These are phyloP conservation scores for Cyberlindnera xylosilytica DNA, from an alignment of 805 yeast genomes.

Conservation along the genomic window DNA sequence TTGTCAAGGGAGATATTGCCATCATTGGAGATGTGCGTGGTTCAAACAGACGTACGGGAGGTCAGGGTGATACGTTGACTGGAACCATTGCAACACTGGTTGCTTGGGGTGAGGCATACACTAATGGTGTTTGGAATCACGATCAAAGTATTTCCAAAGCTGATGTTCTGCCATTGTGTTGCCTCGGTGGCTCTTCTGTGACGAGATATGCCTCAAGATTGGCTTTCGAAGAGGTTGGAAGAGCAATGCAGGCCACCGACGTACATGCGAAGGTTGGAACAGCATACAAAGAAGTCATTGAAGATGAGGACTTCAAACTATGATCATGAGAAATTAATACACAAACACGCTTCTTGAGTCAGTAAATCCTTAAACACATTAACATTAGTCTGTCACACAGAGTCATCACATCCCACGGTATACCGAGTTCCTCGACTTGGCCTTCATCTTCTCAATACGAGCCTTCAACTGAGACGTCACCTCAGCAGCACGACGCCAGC, in stretches of 20 bases:
- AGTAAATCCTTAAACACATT: too few species aligned
- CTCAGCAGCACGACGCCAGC: slow-evolving; percentile 89
- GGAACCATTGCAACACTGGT: slow-evolving; percentile 82
- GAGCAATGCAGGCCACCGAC: slow-evolving; percentile 86
- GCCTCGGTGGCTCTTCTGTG: slow-evolving; percentile 67
- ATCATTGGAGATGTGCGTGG: slow-evolving; percentile 53
- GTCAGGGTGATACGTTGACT: slow-evolving; percentile 92
- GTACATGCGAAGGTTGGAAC: slow-evolving; percentile 64
- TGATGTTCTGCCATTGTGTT: slow-evolving; percentile 46
- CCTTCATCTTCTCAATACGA: slow-evolving; percentile 86
- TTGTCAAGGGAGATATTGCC: slow-evolving; percentile 46
- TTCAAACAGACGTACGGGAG: slow-evolving; percentile 81
- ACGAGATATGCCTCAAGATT: slow-evolving; percentile 61
- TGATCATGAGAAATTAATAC: too few species aligned
- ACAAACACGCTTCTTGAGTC: too few species aligned
- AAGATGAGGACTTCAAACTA: slow-evolving; percentile 5
- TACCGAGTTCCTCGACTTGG: slow-evolving; percentile 37
- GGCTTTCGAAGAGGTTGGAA: slow-evolving; percentile 63
- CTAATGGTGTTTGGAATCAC: slow-evolving; percentile 55
- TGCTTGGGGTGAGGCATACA: slow-evolving; percentile 75
- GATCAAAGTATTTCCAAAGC: slow-evolving; percentile 29
- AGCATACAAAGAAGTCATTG: slow-evolving; percentile 41
- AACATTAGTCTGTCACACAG: too few species aligned
- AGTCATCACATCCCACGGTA: slow-evolving; percentile 6
- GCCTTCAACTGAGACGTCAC: slow-evolving; percentile 84